Evolutionary conservation across 2,329 filamentous ascomycete genomes (phyloP), one percentile per base, ranked within the genome.

Genomic region (Nannizziopsis arthrosporioides): DNA sequence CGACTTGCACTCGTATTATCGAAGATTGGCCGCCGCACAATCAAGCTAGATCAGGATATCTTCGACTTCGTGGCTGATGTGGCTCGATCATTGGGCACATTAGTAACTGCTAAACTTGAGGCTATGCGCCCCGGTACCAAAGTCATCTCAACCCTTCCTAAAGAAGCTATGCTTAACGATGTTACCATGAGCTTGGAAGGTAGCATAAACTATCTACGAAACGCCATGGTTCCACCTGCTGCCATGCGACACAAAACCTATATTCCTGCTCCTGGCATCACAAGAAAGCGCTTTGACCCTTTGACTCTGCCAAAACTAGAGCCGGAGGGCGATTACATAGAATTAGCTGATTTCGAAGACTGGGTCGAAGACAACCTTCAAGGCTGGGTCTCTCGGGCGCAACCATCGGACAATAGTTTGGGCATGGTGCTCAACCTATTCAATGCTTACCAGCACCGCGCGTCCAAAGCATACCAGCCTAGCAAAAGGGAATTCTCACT

Each of bases 401-500:
- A 18, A 27, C 12, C 37, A 10, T 41, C 34, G 15, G 22, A 47
- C 10, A 17, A 17, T 3, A 12, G 34, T 19, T 15, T 48, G 22
- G n/a, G 22, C 14, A 19, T 8, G 12, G 19, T 49, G 27, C 18
- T 17, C 2, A 3, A 3, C 9, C 30, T 47, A 1, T 42, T 52
- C 22, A 7, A 40, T 14, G 39, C 11, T 2, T 52, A 49, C 30
- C 15, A 30, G 5, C 12, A 15, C 15, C 15, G 15, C 5, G 50
- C 34, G 12, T 18, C 15, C 11, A 10, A 12, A 17, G 34, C 5
- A 2, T 52, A 52, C 30, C 19, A n/a, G 9, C 19, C 53, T 35
- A 44, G 47, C 14, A 71, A 77, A 0, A 69, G 74, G 51, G 61
- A 61, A 0, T 55, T 64, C 0, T 82, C 80, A 0, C 52, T 71